Evolutionary conservation across 805 yeast species (phyloP).

Genomic region (Starmerella riodocensis): DNA sequence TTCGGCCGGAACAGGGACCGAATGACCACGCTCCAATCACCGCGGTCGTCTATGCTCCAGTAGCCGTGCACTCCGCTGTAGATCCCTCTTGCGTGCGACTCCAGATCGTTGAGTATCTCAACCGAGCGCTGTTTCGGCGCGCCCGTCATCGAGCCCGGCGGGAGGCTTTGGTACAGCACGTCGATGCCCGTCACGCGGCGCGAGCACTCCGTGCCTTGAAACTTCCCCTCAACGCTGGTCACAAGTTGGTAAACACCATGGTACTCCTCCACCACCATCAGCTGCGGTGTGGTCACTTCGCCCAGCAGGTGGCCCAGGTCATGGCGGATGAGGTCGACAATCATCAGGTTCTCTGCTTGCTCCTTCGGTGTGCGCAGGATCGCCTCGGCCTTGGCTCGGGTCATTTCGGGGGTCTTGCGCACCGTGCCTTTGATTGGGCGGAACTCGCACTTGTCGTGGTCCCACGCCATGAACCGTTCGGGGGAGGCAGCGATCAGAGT

Average conservation of each 20-base stretch:
- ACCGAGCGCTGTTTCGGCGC: slow-evolving; percentile 94
- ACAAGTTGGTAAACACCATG: slow-evolving; percentile 83
- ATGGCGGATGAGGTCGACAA: slow-evolving; percentile 88
- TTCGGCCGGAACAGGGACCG: slow-evolving; percentile 54
- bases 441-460: slow-evolving; percentile 47
- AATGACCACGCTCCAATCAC: slow-evolving; percentile 94
- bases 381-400: slow-evolving; percentile 43
- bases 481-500: slow-evolving; percentile 79
- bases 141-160: slow-evolving; percentile 99
- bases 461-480: slow-evolving; percentile 83
- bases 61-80: slow-evolving; percentile 94
- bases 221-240: slow-evolving; percentile 65
- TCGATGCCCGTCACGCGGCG: slow-evolving; percentile 54
- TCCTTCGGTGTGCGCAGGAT: slow-evolving; percentile 78
- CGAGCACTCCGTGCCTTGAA: slow-evolving; percentile 20
- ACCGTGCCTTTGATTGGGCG: slow-evolving; percentile 97
- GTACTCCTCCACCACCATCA: slow-evolving; percentile 90
- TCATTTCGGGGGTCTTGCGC: slow-evolving; percentile 43
- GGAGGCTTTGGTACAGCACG: slow-evolving; percentile 61
- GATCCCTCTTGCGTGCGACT: slow-evolving; percentile 53
- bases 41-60: slow-evolving; percentile 75
- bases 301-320: slow-evolving; percentile 61
- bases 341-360: slow-evolving; percentile 91
- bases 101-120: slow-evolving; percentile 56
- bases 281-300: slow-evolving; percentile 54